Percentiles rank a stretch among this genome's conserved stretches.
Conservation (phyloP, 345 rosid species). For the Raphanus sativus region DNA sequence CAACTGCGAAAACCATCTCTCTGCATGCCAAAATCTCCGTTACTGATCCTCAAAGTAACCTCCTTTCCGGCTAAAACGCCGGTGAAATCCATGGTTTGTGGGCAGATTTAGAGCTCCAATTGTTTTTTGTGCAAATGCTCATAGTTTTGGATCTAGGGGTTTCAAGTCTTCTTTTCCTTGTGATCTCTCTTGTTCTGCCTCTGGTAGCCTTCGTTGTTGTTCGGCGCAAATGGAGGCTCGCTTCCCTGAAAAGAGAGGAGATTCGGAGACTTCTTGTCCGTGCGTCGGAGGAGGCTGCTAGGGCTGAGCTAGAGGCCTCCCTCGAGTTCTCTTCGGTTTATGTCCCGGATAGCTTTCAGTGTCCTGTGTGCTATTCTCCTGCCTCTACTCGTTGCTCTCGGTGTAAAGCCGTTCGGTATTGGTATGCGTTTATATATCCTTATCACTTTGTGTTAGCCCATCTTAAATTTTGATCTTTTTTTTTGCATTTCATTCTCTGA, state of each 20-base stretch:
- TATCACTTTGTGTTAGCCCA: not conserved
- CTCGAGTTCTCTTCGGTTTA: slow-evolving; percentile 41
- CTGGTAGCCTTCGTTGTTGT: slow-evolving; percentile 44
- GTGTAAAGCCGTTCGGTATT: slow-evolving; percentile 90
- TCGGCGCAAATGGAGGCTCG: slow-evolving; percentile 71
- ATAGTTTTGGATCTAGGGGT: slow-evolving; percentile 78
- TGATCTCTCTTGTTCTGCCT: slow-evolving; percentile 50
- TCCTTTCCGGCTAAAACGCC: slow-evolving; percentile 18
- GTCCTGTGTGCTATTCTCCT: slow-evolving; percentile 72
- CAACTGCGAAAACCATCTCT: slow-evolving; percentile 16
- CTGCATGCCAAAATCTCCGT: slow-evolving; percentile 34
- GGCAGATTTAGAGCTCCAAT: slow-evolving; percentile 38
- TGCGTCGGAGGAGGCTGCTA: slow-evolving; percentile 83
- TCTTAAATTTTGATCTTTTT: not conserved
- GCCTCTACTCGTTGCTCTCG: slow-evolving; percentile 83
- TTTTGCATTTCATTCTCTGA: not conserved
- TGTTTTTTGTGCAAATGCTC: slow-evolving; percentile 63
- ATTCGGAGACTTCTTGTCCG: slow-evolving; percentile 68
- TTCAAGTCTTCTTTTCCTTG: slow-evolving; percentile 60
- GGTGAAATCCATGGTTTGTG: slow-evolving; percentile 51
- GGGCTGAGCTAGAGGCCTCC: slow-evolving; percentile 83
- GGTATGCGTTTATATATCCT: slow-evolving; percentile 46
- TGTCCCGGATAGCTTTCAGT: slow-evolving; percentile 44
- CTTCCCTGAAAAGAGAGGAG: slow-evolving; percentile 63
- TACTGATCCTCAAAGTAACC: not conserved